A percentile compares a stretch with the other conserved stretches of the same genome.
Evolutionary conservation across 192 early-diverging fungal species (phyloP).

Genomic region (Gryganskiella cystojenkinii): DNA sequence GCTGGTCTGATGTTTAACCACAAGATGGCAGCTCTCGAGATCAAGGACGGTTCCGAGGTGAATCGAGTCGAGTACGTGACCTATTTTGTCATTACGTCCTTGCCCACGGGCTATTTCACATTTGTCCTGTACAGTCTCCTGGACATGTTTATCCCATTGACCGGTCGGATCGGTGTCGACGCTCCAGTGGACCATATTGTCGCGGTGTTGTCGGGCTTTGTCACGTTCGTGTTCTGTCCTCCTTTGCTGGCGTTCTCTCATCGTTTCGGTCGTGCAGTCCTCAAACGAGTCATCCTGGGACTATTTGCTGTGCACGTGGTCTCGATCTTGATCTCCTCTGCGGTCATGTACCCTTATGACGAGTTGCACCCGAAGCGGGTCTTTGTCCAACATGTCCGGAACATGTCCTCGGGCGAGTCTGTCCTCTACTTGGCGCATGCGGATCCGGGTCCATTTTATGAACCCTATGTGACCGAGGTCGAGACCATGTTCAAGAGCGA

Average conservation of each 20-base stretch:
- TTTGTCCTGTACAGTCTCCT: conserved; percentile 55
- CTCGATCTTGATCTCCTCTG: conserved; percentile 41
- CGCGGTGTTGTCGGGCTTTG: conserved; percentile 63
- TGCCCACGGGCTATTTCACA: conserved; percentile 43
- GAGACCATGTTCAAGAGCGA: conserved; percentile 50
- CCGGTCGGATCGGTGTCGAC: conserved; percentile 72
- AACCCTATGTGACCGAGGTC: conserved; percentile 54
- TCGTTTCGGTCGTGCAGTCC: conserved; percentile 52
- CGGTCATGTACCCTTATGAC: conserved; percentile 64
- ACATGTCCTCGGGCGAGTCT: conserved; percentile 64
- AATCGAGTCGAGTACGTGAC: conserved; percentile 32
- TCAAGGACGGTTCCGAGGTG: conserved; percentile 1
- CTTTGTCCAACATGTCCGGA: conserved; percentile 67
- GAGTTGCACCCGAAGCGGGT: conserved; percentile 70
- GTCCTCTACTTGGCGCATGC: conserved; percentile 66
- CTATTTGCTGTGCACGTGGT: conserved; percentile 46
- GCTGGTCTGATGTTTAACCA: conserved; percentile 40
- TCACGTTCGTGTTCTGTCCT: conserved; percentile 53
- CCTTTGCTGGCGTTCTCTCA: conserved; percentile 64
- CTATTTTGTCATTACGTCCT: conserved; percentile 38
- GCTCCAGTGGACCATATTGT: conserved; percentile 75
- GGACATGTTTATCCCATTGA: conserved; percentile 76
- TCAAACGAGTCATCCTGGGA: conserved; percentile 35
- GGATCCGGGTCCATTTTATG: conserved; percentile 58
- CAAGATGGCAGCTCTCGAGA: background rate